A percentile compares a stretch with the other conserved stretches of the same genome.
Conservation (phyloP, 768 basidiomycete genomes). For the Suillus plorans region DNA sequence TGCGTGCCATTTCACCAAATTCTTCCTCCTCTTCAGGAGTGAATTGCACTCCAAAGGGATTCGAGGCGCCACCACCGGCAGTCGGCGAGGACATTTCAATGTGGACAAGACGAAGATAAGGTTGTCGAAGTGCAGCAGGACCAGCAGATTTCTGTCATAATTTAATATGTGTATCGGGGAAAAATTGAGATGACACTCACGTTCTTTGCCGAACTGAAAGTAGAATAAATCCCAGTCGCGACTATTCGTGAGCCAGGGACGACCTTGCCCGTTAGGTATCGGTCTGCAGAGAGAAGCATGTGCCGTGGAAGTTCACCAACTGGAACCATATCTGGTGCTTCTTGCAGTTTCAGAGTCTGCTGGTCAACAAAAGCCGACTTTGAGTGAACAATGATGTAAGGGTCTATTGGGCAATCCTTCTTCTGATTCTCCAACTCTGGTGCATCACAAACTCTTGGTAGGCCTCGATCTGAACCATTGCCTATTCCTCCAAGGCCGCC, state of each 20-base stretch:
- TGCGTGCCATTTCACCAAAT: slow-evolving; percentile 86
- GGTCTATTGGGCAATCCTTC: slow-evolving; percentile 95
- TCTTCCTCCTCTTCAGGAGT: slow-evolving; percentile 97
- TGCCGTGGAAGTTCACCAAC: slow-evolving; percentile 97
- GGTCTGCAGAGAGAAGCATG: slow-evolving; percentile 88
- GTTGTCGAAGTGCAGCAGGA: slow-evolving; percentile 87
- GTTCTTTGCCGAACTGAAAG: slow-evolving; percentile 86
- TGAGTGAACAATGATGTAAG: slow-evolving; percentile 92
- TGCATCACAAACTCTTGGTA: slow-evolving; percentile 88
- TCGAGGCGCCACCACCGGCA: slow-evolving; percentile 66
- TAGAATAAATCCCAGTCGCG: slow-evolving; percentile 95
- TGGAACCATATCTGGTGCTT: slow-evolving; percentile 99
- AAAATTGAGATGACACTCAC: slow-evolving; percentile 41
- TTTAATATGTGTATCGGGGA: neutral
- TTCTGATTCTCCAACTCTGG: slow-evolving; percentile 76
- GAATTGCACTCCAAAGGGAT: slow-evolving; percentile 87
- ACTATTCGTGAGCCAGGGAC: slow-evolving; percentile 96
- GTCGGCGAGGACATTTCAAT: slow-evolving; percentile 86
- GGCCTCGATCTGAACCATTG: slow-evolving; percentile 76
- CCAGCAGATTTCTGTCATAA: slow-evolving; percentile 66
- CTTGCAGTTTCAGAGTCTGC: slow-evolving; percentile 94
- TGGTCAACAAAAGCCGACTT: slow-evolving; percentile 95
- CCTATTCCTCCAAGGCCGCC: slow-evolving; percentile 86
- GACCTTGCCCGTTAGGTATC: slow-evolving; percentile 89
- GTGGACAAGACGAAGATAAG: slow-evolving; percentile 92